Base-by-base conservation (phyloP, 768 basidiomycete genomes). In the Chlorophyllum brunneum region DNA sequence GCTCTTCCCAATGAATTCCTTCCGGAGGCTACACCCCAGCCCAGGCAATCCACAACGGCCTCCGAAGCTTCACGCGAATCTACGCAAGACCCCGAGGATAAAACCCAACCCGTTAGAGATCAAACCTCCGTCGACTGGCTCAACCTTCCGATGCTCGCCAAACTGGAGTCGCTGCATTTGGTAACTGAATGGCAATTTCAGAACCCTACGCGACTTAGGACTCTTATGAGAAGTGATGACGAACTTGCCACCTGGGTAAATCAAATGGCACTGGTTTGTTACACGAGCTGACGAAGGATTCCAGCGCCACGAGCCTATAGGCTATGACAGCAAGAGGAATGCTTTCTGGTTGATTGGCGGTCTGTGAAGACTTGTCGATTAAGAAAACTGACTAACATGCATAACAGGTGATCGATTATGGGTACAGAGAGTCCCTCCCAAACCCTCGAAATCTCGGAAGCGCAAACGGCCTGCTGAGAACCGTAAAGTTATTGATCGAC, bases 131-230 rank as follows among this genome's bases (percentile, higher is more conserved):
- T 75, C 51, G 76, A 88, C 61, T 92, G 90, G 89, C 70, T 81
- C 38, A 75, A 85, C 38, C 78, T 92, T 23, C 74, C 83, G 2
- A 82, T 88, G 77, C 73, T 83, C 34, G 68, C 69, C 29, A 90
- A 91, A 67, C 78, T 94, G 37, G 85, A 91, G 54, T 82, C 86
- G 3, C 69, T 92, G 60, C 80, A 90, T 58, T 70, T 79, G 13
- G 69, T 93, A 43, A 78, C 76, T 24, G 92, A 94, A 67, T 94
- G 92, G 92, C 88, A 91, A 60, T 92, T 93, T 57, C 84, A 90
- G 54, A 88, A 89, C 61, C 80, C 88, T 4, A 74, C 76, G 47
- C 77, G 86, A 49, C 60, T 93, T 18, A 75, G 89, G 53, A 75
- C 73, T 38, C 67, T 86, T 41, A 91, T 92, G 88, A 86, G 81